Conservation (phyloP, 306 rosid genomes). For the Potentilla sterilis region DNA sequence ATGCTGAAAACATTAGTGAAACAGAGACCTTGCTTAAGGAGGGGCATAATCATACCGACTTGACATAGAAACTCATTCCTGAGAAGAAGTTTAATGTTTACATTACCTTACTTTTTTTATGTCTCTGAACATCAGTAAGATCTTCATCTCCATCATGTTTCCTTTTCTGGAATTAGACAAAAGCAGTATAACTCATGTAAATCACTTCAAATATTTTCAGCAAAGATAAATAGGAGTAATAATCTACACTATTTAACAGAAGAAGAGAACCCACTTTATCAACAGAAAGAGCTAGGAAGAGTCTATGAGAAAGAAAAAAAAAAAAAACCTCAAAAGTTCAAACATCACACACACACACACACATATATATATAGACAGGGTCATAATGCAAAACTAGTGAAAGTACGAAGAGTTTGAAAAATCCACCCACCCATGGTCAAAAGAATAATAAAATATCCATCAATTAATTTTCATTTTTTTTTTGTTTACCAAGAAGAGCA, state of each 20-base stretch:
- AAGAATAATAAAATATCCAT: neutral
- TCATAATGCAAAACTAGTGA: neutral
- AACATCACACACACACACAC: too few species aligned
- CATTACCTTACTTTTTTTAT: slow-evolving; percentile 98
- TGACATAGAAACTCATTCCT: neutral
- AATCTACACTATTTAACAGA: neutral
- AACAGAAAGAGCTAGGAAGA: neutral
- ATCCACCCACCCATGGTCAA: neutral
- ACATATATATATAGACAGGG: neutral
- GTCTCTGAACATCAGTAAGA: slow-evolving; percentile 77
- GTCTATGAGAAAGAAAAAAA: neutral
- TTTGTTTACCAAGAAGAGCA: neutral
- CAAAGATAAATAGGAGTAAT: neutral
- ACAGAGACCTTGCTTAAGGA: slow-evolving; percentile 16
- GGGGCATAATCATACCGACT: slow-evolving; percentile 8
- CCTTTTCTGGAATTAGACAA: slow-evolving; percentile 70
- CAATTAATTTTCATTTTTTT: neutral
- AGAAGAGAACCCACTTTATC: neutral
- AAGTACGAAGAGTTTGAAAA: slow-evolving; percentile 6
- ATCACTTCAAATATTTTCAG: slow-evolving; percentile 5
- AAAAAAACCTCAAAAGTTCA: neutral
- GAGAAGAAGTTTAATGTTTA: slow-evolving; percentile 17
- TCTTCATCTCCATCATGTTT: slow-evolving; percentile 98
- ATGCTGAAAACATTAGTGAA: slow-evolving; percentile 56
- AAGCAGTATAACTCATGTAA: slow-evolving; percentile 18